Base-by-base conservation (phyloP, 2,329 filamentous ascomycete species). In the Fonsecaea pedrosoi region DNA sequence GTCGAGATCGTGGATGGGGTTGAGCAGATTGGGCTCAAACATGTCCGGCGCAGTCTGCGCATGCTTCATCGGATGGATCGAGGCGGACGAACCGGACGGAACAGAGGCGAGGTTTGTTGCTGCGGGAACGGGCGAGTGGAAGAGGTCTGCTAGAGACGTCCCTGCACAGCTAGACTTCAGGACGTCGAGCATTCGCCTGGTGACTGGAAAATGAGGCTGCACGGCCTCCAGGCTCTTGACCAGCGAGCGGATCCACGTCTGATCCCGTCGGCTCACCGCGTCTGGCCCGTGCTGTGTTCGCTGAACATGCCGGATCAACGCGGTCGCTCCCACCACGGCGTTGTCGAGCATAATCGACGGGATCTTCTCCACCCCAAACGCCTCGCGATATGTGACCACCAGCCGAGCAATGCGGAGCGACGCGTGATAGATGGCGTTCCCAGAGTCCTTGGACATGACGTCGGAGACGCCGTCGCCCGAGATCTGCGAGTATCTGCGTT, bases 341-440 rank as follows among this genome's bases (percentile, higher is more conserved):
- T 62, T 62, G 48, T 62, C 60, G 3, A 62, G 50, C 60, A 62
- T 62, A 18, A 62, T 62, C 45, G 60, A 62, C 12, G 60, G 60
- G 45, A 62, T 62, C 40, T 62, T 62, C 18, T 62, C 60, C 15
- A 62, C 60, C 18, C 60, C 60, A 38, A 62, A 62, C n/a, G 54
- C 60, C 35, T 54, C 45, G n/a, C 45, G 45, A 30, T 62, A 62
- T 10, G 60, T 62, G 42, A 62, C 60, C 12, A 62, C 60, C 5
- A 62, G 60, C n/a, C 60, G 60, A 0, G 60, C 48, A 42, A 60
- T 60, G 21, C 57, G 57, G 13, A 60, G 57, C 38, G 57, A 45
- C 12, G 13, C 21, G 6, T 50, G 57, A 30, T 45, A 48, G 38
- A 60, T 60, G 10, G 21, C 12, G 9, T 40, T 37, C 21, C 40